Base-by-base conservation (phyloP, 2,329 filamentous ascomycete species). In the Plenodomus lindquistii region DNA sequence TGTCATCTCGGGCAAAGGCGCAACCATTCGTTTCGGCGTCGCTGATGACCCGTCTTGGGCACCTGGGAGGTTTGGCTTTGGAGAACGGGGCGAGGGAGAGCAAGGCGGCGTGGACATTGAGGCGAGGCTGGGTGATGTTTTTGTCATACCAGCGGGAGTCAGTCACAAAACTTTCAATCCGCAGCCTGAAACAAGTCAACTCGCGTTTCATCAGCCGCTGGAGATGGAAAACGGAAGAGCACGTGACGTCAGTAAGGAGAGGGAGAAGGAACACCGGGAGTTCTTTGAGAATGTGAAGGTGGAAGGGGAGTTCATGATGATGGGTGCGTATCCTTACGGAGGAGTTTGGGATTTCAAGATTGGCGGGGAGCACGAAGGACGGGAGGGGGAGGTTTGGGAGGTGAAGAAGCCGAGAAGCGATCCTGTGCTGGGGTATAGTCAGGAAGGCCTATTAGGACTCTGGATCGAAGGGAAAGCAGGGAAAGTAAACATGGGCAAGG, bases 61-160 rank as follows among this genome's bases (percentile, higher is more conserved):
- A 1, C 21, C 35, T 2, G 55, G 46, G 3, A 41, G 39, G 17
- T 37, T 37, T 2, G 73, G 78, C 27, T 50, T 73, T 0, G 67
- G 77, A 1, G 66, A 66, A 5, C 76, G 69, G 40, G 78, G 75
- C 0, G 67, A 54, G 0, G 69, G 67, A 20, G 81, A 84, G 51
- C 61, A 71, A 0, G 80, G 78, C 0, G 81, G 80, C 0, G 46
- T 85, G 0, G 73, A 79, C 39, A 43, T 85, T 0, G 49, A 75
- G 3, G 82, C 79, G 0, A 53, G 70, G 1, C 67, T 76, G 0
- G 83, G 83, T 1, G 83, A 85, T 55, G 80, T 84, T 0, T 85
- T 85, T 51, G 68, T 85, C 15, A 72, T 85, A 2, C 83, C 83
- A 0, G 79, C 81, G 0, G 81, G 82, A 0, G 74, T 80, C 1